Conservation (phyloP, 345 rosid genomes). For the Microcos paniculata region DNA sequence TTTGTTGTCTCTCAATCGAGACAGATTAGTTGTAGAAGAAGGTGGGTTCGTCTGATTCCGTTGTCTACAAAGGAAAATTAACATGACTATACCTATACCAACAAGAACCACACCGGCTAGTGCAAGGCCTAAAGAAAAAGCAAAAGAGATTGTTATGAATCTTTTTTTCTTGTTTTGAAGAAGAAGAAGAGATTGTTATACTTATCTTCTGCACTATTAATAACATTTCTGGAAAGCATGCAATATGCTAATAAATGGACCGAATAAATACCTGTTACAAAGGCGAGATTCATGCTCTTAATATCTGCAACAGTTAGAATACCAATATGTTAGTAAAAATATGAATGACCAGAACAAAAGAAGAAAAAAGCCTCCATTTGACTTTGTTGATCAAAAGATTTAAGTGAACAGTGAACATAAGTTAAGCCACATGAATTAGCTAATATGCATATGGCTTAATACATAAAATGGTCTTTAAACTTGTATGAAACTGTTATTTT, state of each 20-base stretch:
- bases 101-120: slow-evolving; percentile 27
- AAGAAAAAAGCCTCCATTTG: too few relatives aligned
- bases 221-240: neutral
- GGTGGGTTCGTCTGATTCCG: slow-evolving; percentile 35
- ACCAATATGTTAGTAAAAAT: slow-evolving; percentile 20
- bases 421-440: too few relatives aligned
- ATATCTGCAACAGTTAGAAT: slow-evolving; percentile 29
- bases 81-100: slow-evolving; percentile 19
- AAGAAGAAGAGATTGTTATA: neutral
- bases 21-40: slow-evolving; percentile 39
- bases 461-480: too few relatives aligned
- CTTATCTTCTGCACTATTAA: neutral
- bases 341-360: neutral
- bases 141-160: too few relatives aligned
- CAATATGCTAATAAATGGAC: neutral
- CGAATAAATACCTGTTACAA: slow-evolving; percentile 30
- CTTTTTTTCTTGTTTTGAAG: too few relatives aligned
- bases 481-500: too few relatives aligned
- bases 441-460: too few relatives aligned
- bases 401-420: too few relatives aligned
- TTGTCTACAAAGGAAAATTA: slow-evolving; percentile 21
- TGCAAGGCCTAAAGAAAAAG: slow-evolving; percentile 35
- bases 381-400: too few relatives aligned
- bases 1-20: slow-evolving; percentile 12
- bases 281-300: accelerated